Percentiles rank a stretch among this genome's conserved stretches.
These are phyloP conservation scores for Quaeritorhiza haematococci DNA, from an alignment of 371 early-diverging fungal genomes.

Conservation along the genomic window DNA sequence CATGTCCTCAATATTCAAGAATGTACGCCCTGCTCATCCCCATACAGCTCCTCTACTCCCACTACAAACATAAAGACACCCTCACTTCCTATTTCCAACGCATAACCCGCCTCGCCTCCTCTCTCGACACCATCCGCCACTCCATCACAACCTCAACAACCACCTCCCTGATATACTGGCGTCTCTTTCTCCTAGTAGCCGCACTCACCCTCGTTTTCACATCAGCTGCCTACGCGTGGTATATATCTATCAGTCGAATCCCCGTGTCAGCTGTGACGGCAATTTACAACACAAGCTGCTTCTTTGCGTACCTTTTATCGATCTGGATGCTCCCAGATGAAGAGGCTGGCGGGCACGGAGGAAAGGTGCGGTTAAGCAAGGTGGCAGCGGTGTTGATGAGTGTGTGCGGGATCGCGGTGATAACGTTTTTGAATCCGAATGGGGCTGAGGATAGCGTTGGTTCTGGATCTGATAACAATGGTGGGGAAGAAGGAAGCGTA, in stretches of 20 bases:
- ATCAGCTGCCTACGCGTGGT: conserved; percentile 1
- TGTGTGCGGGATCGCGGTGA: conserved; percentile 4
- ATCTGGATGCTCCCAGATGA: conserved; percentile 1
- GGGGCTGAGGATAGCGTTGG: too few species aligned
- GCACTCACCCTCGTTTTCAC: conserved; percentile 4
- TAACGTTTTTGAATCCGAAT: conserved; percentile 1
- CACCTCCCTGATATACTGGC: neutral
- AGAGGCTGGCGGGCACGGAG: neutral
- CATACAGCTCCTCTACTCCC: neutral
- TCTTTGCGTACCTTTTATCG: conserved; percentile 38
- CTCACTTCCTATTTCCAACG: neutral
- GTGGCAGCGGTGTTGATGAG: neutral
- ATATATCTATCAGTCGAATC: conserved; percentile 5
- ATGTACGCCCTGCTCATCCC: neutral
- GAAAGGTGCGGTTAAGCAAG: neutral
- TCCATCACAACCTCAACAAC: neutral
- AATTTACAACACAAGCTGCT: conserved; percentile 40
- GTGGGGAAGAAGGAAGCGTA: too few species aligned
- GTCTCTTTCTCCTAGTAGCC: neutral
- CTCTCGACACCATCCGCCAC: neutral
- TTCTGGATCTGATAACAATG: neutral
- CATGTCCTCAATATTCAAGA: neutral
- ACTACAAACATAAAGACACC: neutral
- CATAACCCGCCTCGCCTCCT: neutral
- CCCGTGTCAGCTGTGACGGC: conserved; percentile 10